These are phyloP conservation scores for Mucor racemosus DNA, from an alignment of 371 early-diverging fungal genomes.

Conservation along the genomic window DNA sequence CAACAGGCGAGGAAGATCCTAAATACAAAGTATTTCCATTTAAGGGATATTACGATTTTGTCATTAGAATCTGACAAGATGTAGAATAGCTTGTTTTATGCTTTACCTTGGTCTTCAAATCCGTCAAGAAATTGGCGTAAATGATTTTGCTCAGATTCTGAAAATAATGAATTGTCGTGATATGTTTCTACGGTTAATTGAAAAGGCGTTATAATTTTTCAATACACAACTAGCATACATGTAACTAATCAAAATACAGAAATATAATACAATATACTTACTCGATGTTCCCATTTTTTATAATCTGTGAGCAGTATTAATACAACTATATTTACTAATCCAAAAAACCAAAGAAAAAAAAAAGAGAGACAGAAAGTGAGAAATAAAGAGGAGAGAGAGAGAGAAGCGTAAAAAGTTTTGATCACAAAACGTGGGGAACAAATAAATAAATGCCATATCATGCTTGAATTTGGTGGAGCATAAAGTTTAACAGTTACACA, in stretches of 20 bases:
- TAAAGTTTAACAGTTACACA: background rate
- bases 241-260: background rate
- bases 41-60: background rate
- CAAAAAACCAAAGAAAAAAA: background rate
- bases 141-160: conserved; percentile 20
- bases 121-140: conserved; percentile 24
- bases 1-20: background rate
- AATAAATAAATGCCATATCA: conserved; percentile 7
- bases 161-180: conserved; percentile 17
- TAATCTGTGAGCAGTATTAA: background rate
- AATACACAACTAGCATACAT: background rate
- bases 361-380: background rate
- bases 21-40: conserved; percentile 1
- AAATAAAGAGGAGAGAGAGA: background rate
- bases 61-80: conserved; percentile 1
- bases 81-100: background rate
- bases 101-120: conserved; percentile 9
- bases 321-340: background rate
- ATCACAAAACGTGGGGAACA: conserved; percentile 18
- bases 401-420: conserved; percentile 1
- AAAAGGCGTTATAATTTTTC: background rate
- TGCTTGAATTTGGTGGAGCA: conserved; percentile 4
- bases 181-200: conserved; percentile 1
- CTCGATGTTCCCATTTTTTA: conserved; percentile 8
- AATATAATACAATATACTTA: background rate